Percentiles rank a stretch among this genome's conserved stretches.
These are phyloP conservation scores for Penicillium sp. DNA, from an alignment of 2,329 filamentous ascomycete genomes.

Conservation along the genomic window DNA sequence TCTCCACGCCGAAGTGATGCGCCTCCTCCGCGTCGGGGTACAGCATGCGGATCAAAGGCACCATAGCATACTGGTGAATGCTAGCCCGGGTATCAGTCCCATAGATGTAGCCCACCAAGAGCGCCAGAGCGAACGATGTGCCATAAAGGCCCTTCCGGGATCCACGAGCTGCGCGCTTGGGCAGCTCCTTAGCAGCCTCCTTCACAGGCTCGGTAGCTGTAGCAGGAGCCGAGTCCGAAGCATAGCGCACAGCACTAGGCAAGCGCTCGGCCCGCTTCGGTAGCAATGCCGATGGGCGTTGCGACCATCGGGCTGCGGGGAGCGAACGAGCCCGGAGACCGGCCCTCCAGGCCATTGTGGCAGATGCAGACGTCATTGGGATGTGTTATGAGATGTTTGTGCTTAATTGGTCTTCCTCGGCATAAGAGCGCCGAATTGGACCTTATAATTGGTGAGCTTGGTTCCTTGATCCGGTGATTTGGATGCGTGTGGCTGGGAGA, in stretches of 20 bases:
- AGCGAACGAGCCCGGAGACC: constrained; percentile 27
- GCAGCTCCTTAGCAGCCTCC: constrained; percentile 25
- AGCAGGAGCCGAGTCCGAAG: constrained; percentile 22
- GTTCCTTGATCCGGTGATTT: background rate
- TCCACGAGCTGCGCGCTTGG: constrained; percentile 30
- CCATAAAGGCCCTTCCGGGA: constrained; percentile 41
- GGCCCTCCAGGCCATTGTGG: constrained; percentile 28
- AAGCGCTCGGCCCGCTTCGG: constrained; percentile 13
- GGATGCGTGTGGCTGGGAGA: background rate
- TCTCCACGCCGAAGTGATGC: constrained; percentile 75
- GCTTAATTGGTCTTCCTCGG: constrained; percentile 17
- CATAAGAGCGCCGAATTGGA: constrained; percentile 17
- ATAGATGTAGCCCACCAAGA: constrained; percentile 62
- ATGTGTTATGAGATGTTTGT: background rate
- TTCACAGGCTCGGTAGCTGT: constrained; percentile 17
- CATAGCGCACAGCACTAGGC: constrained; percentile 20
- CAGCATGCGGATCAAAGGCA: constrained; percentile 43
- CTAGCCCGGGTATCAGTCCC: constrained; percentile 73
- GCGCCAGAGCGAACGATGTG: constrained; percentile 53
- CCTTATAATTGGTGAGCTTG: constrained; percentile 12
- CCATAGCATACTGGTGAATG: constrained; percentile 66
- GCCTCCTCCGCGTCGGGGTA: constrained; percentile 70
- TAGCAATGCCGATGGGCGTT: constrained; percentile 24
- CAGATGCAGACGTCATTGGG: constrained; percentile 25
- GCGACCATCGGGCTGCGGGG: constrained; percentile 23